These are phyloP conservation scores for Sicyos edulis DNA, from an alignment of 306 rosid genomes.

Conservation along the genomic window DNA sequence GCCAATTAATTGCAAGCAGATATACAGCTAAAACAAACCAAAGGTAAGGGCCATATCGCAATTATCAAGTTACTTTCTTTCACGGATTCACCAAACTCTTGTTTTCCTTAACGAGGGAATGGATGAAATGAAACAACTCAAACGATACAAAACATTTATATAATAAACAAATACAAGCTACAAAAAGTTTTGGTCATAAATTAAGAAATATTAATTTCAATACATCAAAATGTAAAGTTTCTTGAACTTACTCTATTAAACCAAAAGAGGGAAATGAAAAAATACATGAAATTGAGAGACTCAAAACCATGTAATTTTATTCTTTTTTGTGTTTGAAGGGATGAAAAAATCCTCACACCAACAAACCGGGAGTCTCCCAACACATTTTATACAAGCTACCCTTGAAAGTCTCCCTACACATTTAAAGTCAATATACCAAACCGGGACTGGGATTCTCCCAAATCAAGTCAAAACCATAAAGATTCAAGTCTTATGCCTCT, in stretches of 20 bases:
- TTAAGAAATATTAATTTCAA: not conserved
- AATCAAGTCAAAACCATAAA: not conserved
- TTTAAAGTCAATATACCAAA: too few species aligned
- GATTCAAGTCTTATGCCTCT: conserved; percentile 16
- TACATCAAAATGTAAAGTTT: not conserved
- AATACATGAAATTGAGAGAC: not conserved
- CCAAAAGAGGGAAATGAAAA: not conserved
- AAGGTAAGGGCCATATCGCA: conserved; percentile 3
- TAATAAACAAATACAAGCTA: not conserved
- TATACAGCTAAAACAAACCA: not conserved
- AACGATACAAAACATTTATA: not conserved
- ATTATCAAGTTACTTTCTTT: not conserved
- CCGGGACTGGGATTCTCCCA: too few species aligned
- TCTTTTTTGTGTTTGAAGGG: not conserved
- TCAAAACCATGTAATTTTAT: not conserved
- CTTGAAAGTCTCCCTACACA: too few species aligned
- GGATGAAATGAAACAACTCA: not conserved
- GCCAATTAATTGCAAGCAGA: not conserved
- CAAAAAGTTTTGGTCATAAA: not conserved
- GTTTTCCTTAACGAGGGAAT: not conserved
- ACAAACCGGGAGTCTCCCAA: not conserved
- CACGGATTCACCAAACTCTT: not conserved
- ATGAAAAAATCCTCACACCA: not conserved
- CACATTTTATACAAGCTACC: too few species aligned
- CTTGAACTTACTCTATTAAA: not conserved